Evolutionary conservation across 2,329 filamentous ascomycete species (phyloP).

Genomic region (Diaporthe helianthi): DNA sequence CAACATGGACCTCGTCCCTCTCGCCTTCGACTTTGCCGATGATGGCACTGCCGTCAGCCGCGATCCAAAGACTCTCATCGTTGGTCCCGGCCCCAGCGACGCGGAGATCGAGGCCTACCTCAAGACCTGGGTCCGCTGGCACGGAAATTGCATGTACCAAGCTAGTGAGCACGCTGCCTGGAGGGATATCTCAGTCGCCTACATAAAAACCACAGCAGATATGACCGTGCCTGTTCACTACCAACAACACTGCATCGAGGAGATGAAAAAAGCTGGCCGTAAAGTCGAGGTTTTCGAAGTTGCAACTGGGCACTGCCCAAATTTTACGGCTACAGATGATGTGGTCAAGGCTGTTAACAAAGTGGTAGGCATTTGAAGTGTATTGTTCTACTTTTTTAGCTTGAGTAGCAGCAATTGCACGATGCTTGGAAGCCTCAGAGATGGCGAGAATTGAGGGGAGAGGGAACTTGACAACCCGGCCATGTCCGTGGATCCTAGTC

Average conservation of each 20-base stretch:
- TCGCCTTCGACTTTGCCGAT: background rate
- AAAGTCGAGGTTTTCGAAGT: conserved; percentile 1
- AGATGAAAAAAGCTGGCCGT: background rate
- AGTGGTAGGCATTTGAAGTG: too few relatives aligned
- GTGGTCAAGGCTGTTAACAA: conserved; percentile 3
- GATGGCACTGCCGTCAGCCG: background rate
- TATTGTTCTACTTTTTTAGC: too few relatives aligned
- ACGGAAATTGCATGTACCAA: background rate
- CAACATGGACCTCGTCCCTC: conserved; percentile 2
- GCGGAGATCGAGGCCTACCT: background rate
- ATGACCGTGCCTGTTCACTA: background rate
- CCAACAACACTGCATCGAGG: background rate
- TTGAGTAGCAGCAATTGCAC: too few relatives aligned
- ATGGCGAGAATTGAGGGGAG: too few relatives aligned
- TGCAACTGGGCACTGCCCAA: background rate
- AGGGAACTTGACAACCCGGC: too few relatives aligned
- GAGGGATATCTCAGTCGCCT: background rate
- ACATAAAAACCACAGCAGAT: background rate
- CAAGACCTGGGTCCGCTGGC: background rate
- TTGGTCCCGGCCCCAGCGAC: background rate
- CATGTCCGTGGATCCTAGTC: too few relatives aligned
- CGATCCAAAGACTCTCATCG: background rate
- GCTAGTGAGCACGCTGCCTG: background rate
- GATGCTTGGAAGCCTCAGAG: too few relatives aligned
- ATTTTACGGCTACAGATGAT: background rate